These are phyloP conservation scores for Dichotomopilus funicola DNA, from an alignment of 2,329 filamentous ascomycete species.

Conservation along the genomic window DNA sequence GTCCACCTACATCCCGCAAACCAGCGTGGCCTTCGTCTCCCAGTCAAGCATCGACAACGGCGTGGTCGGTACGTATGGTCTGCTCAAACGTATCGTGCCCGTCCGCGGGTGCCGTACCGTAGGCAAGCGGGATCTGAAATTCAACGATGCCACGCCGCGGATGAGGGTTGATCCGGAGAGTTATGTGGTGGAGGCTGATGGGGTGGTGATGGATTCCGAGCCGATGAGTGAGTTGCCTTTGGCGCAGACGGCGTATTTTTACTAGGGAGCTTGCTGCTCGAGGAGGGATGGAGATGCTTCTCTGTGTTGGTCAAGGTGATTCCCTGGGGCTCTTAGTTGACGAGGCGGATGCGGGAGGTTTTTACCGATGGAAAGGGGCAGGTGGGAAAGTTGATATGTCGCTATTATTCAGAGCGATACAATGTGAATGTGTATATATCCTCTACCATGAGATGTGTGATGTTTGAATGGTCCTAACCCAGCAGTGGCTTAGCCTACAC, in stretches of 20 bases:
- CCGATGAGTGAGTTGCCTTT: conserved; percentile 66
- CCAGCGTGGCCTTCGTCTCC: conserved; percentile 79
- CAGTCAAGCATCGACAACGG: conserved; percentile 62
- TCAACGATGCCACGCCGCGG: conserved; percentile 72
- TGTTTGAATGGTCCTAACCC: too few species aligned
- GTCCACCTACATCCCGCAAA: conserved; percentile 62
- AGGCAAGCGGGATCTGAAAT: conserved; percentile 84
- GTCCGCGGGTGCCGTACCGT: conserved; percentile 69
- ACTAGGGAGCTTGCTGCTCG: conserved; percentile 36
- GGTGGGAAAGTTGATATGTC: too few species aligned
- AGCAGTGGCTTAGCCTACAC: too few species aligned
- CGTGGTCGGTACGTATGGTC: conserved; percentile 60
- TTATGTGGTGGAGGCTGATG: conserved; percentile 83
- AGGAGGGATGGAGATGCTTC: background rate
- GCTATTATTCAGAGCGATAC: too few species aligned
- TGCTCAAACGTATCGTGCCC: conserved; percentile 73
- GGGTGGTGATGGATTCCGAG: conserved; percentile 63
- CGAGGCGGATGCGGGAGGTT: too few species aligned
- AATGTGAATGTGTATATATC: too few species aligned
- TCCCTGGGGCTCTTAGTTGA: background rate
- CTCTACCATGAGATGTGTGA: too few species aligned
- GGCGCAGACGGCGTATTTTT: conserved; percentile 71
- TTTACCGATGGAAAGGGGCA: too few species aligned
- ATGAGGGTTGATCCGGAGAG: conserved; percentile 91
- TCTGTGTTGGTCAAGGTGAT: background rate